Evolutionary conservation across 1,284 basidiomycete genomes (phyloP).

Genomic region (Ceratobasidium sp.): DNA sequence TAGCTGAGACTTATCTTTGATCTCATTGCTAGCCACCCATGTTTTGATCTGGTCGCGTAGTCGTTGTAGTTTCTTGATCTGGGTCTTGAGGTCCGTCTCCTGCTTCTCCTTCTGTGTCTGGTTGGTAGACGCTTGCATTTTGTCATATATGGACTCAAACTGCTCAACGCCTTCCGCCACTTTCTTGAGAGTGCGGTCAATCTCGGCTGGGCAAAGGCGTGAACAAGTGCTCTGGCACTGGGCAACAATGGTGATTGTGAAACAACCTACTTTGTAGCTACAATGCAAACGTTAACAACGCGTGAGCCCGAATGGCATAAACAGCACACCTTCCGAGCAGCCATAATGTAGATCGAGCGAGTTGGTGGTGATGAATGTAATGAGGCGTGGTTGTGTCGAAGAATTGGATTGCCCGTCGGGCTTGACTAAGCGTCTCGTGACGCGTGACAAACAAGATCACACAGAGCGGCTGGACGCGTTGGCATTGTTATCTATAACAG

Average conservation of each 20-base stretch:
- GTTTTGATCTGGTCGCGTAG: slow-evolving; percentile 99
- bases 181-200: slow-evolving; percentile 95
- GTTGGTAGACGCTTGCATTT: slow-evolving; percentile 93
- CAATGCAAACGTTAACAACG: slow-evolving; percentile 15
- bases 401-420: slow-evolving; percentile 29
- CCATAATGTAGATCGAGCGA: slow-evolving; percentile 28
- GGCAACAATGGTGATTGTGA: background rate
- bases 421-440: slow-evolving; percentile 40
- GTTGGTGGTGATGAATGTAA: slow-evolving; percentile 10
- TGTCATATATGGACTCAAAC: slow-evolving; percentile 95
- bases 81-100: slow-evolving; percentile 93
- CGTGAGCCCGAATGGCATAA: background rate
- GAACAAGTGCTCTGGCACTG: slow-evolving; percentile 26
- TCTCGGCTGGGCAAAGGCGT: slow-evolving; percentile 74
- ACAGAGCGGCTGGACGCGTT: background rate
- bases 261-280: slow-evolving; percentile 73
- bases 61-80: slow-evolving; percentile 99
- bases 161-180: slow-evolving; percentile 92
- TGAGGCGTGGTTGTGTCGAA: slow-evolving; percentile 32
- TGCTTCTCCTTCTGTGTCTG: slow-evolving; percentile 97
- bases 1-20: slow-evolving; percentile 97
- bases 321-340: slow-evolving; percentile 40
- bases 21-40: slow-evolving; percentile 98
- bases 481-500: background rate
- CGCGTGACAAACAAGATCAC: slow-evolving; percentile 15